Evolutionary conservation across 257 asterid genomes (phyloP), one percentile per base, ranked within the genome.

Genomic region (Agastache rugosa): DNA sequence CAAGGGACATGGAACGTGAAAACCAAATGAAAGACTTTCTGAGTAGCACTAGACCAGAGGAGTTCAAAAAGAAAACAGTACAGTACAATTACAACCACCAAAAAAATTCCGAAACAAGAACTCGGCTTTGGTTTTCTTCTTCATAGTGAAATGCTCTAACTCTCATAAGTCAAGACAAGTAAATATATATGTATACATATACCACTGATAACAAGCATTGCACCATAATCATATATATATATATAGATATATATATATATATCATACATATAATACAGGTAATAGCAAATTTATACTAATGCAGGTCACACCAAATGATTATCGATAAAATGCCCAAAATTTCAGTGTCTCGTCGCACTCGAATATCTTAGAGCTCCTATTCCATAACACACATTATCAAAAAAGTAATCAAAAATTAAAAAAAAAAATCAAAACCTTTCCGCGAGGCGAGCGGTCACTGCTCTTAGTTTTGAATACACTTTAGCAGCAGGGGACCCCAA

Each of bases 401-500:
- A 25, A 54, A 16, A 44, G 68, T 39, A 53, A 77, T 54, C 11
- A 47, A 1, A 22, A 16, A n/a, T n/a, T n/a, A n/a, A n/a, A n/a
- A 63, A 8, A 58, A 56, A 69, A 45, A 15, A 12, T 89, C 85
- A 91, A 81, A 91, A 88, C 89, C 93, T 85, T 75, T 93, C 98
- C 0, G 93, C 93, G 72, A 91, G 81, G 4, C 97, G 87, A 10
- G 96, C 93, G 39, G 85, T 82, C 19, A 93, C 96, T 0, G 97
- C 86, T 74, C 98, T 88, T 44, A 91, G 88, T 81, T 93, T 91
- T 0, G 98, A 93, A 53, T 91, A 93, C 22, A 93, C 98, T 77
- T 93, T 93, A 29, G 90, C 96, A 35, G 97, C 97, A 17, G 98
- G 98, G 0, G 98, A 93, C 0, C 97, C 98, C 91, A 91, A 34